Evolutionary conservation across 2,329 filamentous ascomycete species (phyloP).

Genomic region (Botrytis paeoniae): DNA sequence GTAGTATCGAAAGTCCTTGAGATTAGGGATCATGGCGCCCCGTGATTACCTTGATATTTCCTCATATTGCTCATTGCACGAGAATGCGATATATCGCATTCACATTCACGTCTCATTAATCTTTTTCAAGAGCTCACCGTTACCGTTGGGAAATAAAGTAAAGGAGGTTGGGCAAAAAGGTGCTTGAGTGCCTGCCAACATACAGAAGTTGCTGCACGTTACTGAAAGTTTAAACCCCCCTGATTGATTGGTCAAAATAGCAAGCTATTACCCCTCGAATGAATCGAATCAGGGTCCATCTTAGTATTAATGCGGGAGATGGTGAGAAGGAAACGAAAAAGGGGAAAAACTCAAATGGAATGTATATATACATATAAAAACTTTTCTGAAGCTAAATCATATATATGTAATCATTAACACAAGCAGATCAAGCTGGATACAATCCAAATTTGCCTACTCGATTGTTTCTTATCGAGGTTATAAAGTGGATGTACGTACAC

Average conservation of each 20-base stretch:
- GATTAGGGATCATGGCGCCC: slow-evolving; percentile 12
- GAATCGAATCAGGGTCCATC: slow-evolving; percentile 17
- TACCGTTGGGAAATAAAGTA: slow-evolving; percentile 14
- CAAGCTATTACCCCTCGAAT: slow-evolving; percentile 19
- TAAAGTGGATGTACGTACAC: neutral
- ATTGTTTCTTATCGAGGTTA: neutral
- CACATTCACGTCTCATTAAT: slow-evolving; percentile 5
- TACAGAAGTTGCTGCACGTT: slow-evolving; percentile 19
- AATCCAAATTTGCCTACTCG: neutral
- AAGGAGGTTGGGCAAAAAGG: slow-evolving; percentile 17
- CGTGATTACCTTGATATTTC: slow-evolving; percentile 14
- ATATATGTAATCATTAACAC: neutral
- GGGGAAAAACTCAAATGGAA: neutral
- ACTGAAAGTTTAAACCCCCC: neutral
- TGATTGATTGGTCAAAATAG: slow-evolving; percentile 5
- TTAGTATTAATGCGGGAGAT: slow-evolving; percentile 5
- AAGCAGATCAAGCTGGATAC: neutral
- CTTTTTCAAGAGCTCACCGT: slow-evolving; percentile 11
- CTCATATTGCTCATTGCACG: slow-evolving; percentile 8
- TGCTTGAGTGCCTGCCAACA: slow-evolving; percentile 13
- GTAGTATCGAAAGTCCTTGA: slow-evolving; percentile 1
- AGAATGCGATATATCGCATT: slow-evolving; percentile 18
- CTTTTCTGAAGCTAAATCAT: neutral
- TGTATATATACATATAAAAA: neutral
- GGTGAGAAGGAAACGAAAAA: neutral